Conservation (phyloP, 192 early-diverging fungal genomes). For the Backusella tarrabulga region DNA sequence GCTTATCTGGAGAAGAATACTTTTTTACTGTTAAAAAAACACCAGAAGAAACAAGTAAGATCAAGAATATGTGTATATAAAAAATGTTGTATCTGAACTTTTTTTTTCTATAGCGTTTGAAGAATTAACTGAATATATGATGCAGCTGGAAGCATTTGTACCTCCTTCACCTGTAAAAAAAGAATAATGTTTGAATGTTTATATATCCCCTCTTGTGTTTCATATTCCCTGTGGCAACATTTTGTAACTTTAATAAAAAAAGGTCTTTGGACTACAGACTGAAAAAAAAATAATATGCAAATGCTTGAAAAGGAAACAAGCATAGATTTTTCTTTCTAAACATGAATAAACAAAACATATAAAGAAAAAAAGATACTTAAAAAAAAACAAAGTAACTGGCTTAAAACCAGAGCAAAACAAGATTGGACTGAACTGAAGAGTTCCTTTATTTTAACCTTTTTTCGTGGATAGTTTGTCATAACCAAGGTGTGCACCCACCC, state of each 20-base stretch:
- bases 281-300: not conserved
- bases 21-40: not conserved
- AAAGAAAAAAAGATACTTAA: too few relatives aligned
- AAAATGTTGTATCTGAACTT: not conserved
- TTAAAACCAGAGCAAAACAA: too few relatives aligned
- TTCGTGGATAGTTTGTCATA: not conserved
- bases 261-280: not conserved
- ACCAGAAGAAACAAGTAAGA: not conserved
- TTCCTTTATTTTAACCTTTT: not conserved
- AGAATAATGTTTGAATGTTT: not conserved
- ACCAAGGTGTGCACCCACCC: not conserved
- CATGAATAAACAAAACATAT: too few relatives aligned
- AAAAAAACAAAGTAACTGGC: too few relatives aligned
- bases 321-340: too few relatives aligned
- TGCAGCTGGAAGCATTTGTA: not conserved
- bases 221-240: not conserved
- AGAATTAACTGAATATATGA: not conserved
- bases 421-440: too few relatives aligned
- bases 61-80: not conserved
- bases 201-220: not conserved
- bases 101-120: not conserved
- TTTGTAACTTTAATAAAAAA: not conserved
- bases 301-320: too few relatives aligned
- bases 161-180: not conserved
- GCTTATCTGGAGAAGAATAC: conserved; percentile 23